Evolutionary conservation across 352 stramenopile species (phyloP).

Genomic region (Phytophthora pluvialis): DNA sequence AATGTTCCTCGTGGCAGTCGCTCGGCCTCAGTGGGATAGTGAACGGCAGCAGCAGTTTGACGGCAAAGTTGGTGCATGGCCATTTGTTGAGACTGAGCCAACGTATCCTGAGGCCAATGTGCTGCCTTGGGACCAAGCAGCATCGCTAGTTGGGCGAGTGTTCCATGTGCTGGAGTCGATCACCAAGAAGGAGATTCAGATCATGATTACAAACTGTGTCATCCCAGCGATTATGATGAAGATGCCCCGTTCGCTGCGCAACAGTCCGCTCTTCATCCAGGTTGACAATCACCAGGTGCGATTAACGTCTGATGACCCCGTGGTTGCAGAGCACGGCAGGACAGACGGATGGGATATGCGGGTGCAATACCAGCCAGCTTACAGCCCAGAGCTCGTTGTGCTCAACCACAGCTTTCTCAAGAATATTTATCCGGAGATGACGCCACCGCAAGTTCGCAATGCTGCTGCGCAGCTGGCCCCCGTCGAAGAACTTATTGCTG

Average conservation of each 20-base stretch:
- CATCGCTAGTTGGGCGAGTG: constrained; percentile 8
- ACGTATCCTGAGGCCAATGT: constrained; percentile 10
- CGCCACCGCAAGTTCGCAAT: constrained; percentile 11
- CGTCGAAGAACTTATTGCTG: constrained; percentile 32
- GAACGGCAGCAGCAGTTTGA: constrained; percentile 42
- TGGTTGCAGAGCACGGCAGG: constrained; percentile 38
- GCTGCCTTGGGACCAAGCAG: constrained; percentile 12
- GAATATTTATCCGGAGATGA: constrained; percentile 30
- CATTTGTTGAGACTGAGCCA: constrained; percentile 31
- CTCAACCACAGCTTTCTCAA: constrained; percentile 42
- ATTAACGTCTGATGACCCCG: constrained; percentile 37
- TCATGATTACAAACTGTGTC: constrained; percentile 37
- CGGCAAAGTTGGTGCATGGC: constrained; percentile 51
- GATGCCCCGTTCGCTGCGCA: constrained; percentile 32
- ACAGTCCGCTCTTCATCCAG: constrained; percentile 38
- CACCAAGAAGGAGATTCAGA: constrained; percentile 44
- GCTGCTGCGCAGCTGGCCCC: constrained; percentile 12
- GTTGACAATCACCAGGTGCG: constrained; percentile 51
- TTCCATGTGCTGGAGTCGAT: constrained; percentile 37
- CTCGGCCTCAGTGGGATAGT: constrained; percentile 47
- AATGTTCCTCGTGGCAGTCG: constrained; percentile 52
- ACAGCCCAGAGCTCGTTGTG: constrained; percentile 47
- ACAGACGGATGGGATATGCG: constrained; percentile 44
- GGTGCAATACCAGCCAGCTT: constrained; percentile 48
- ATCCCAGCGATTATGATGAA: constrained; percentile 49